A percentile compares a stretch with the other conserved stretches of the same genome.
These are phyloP conservation scores for Gamarada debralockiae DNA, from an alignment of 495 filamentous ascomycete species.

Conservation along the genomic window DNA sequence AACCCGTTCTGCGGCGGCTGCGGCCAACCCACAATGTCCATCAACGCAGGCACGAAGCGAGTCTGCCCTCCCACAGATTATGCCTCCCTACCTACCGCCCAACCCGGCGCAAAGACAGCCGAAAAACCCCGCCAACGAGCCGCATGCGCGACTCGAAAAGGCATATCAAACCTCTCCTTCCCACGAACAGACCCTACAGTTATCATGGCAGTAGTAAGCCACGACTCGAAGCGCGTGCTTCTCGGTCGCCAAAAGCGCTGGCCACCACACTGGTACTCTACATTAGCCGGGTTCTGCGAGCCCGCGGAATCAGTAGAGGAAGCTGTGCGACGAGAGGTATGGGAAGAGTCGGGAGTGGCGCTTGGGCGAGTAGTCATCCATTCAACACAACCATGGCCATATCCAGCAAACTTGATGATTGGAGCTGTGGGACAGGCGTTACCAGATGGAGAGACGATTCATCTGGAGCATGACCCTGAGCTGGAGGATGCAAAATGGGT, in stretches of 20 bases:
- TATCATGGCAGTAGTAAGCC: conserved; percentile 85
- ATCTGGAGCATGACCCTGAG: conserved; percentile 84
- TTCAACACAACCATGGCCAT: conserved; percentile 89
- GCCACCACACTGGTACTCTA: conserved; percentile 82
- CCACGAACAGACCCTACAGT: conserved; percentile 94
- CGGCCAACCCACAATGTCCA: conserved; percentile 76
- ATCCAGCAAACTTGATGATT: conserved; percentile 85
- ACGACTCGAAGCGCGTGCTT: conserved; percentile 68
- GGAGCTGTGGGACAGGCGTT: conserved; percentile 85
- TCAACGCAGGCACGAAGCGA: conserved; percentile 88
- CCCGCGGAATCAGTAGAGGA: conserved; percentile 94
- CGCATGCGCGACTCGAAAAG: conserved; percentile 71
- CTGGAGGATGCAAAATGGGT: conserved; percentile 89
- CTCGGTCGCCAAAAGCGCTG: conserved; percentile 83
- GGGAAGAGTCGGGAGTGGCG: conserved; percentile 87
- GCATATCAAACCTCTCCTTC: conserved; percentile 80
- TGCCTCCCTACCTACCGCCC: conserved; percentile 75
- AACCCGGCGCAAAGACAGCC: conserved; percentile 37
- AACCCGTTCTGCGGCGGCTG: conserved; percentile 91
- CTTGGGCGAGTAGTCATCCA: conserved; percentile 89
- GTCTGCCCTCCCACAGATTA: conserved; percentile 79
- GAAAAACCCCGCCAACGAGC: conserved; percentile 42
- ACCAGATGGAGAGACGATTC: conserved; percentile 73
- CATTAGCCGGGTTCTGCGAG: conserved; percentile 92
- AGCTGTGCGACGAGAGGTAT: conserved; percentile 90